A percentile compares a stretch with the other conserved stretches of the same genome.
These are phyloP conservation scores for Septoria linicola DNA, from an alignment of 2,329 filamentous ascomycete species.

Conservation along the genomic window DNA sequence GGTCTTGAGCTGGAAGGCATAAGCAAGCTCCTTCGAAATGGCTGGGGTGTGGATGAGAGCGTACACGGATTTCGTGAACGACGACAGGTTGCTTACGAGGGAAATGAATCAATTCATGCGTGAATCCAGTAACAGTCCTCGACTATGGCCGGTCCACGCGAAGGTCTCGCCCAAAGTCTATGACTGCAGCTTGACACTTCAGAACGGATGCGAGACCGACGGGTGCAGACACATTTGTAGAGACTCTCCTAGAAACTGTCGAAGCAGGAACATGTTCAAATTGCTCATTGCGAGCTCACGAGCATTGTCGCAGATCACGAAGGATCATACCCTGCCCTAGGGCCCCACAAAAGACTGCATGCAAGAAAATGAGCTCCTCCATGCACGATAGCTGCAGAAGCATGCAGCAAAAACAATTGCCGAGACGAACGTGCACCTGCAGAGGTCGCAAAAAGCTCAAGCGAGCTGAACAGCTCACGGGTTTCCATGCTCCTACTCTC, in stretches of 20 bases:
- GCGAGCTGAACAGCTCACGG: neutral
- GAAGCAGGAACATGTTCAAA: no score
- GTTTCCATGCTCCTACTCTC: neutral
- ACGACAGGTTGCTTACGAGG: neutral
- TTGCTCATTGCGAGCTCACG: no score
- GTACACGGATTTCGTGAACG: constrained; percentile 3
- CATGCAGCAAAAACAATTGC: neutral
- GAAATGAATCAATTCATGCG: neutral
- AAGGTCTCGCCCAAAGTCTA: no score
- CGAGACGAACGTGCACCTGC: neutral
- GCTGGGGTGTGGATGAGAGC: constrained; percentile 60
- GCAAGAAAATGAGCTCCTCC: neutral
- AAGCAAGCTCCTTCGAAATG: constrained; percentile 65
- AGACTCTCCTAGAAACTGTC: no score
- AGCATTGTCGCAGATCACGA: no score
- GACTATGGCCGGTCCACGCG: no score
- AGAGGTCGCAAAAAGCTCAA: neutral
- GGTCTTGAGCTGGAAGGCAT: constrained; percentile 80
- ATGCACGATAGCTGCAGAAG: neutral
- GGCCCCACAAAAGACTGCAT: no score
- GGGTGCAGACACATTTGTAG: no score
- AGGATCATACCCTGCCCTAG: no score
- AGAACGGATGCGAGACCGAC: no score
- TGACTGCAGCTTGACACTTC: no score
- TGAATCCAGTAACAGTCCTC: neutral